phyloP scores from a whole-genome alignment of 345 rosid species.

The Zanthoxylum bungeanum region DNA sequence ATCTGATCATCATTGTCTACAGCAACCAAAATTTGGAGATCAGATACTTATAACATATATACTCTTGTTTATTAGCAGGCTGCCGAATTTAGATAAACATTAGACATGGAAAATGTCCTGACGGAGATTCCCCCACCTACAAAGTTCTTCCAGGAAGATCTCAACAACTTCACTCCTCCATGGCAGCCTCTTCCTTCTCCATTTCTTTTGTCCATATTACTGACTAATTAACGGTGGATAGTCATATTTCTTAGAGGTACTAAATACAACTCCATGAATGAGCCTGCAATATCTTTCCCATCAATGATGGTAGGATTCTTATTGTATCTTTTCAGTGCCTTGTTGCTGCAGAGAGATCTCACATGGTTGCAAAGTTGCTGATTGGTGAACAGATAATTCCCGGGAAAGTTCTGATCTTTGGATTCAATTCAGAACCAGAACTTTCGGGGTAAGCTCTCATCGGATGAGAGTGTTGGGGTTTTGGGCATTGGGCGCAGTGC shows the following conservation, averaged over 20 bases:
- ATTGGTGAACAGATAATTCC: conserved; percentile 66
- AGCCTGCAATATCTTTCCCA: conserved; percentile 77
- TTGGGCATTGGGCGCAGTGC: too few species aligned
- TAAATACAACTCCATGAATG: too few species aligned
- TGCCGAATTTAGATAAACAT: conserved; percentile 4
- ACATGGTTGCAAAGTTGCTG: conserved; percentile 65
- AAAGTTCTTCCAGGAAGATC: conserved; percentile 91
- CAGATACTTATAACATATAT: conserved; percentile 5
- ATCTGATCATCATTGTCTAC: neutral
- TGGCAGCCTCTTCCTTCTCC: conserved; percentile 62
- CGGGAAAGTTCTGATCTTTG: conserved; percentile 50
- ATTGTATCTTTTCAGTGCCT: conserved; percentile 62
- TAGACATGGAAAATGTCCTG: conserved; percentile 81
- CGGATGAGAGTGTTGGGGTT: too few species aligned
- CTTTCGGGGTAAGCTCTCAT: conserved; percentile 76
- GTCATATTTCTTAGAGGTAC: too few species aligned
- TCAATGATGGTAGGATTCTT: conserved; percentile 34
- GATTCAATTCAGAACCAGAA: conserved; percentile 74
- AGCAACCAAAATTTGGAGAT: neutral
- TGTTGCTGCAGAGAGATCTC: conserved; percentile 66
- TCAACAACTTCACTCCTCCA: conserved; percentile 66
- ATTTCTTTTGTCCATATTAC: conserved; percentile 54
- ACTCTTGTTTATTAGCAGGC: conserved; percentile 7
- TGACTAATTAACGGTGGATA: too few species aligned
- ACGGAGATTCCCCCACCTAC: conserved; percentile 95